Conservation (phyloP, 331 rosid genomes). For the Malus hybrid region DNA sequence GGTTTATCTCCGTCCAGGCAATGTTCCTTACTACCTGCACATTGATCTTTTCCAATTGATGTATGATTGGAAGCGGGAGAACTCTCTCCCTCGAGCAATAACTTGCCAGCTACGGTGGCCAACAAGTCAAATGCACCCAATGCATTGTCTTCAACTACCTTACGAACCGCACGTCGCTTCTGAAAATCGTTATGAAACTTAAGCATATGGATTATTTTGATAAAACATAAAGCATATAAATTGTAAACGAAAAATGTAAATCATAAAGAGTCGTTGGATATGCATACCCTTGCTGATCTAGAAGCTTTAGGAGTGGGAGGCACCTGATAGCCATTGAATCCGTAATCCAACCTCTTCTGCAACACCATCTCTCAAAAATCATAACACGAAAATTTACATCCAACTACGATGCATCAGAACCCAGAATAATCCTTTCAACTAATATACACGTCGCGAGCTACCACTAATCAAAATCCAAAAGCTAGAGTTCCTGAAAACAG, state of each 20-base stretch:
- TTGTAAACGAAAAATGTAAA: not conserved
- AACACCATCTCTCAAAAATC: constrained; percentile 76
- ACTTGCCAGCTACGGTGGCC: constrained; percentile 78
- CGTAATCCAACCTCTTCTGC: constrained; percentile 71
- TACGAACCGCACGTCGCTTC: constrained; percentile 43
- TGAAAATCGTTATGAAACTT: constrained; percentile 21
- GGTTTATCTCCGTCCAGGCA: constrained; percentile 11
- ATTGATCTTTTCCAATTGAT: constrained; percentile 22
- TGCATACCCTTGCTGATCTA: constrained; percentile 67
- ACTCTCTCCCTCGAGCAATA: constrained; percentile 54
- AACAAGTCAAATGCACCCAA: constrained; percentile 81
- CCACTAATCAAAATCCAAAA: constrained; percentile 11
- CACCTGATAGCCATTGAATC: constrained; percentile 65
- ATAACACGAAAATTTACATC: constrained; percentile 38
- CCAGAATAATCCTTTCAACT: constrained; percentile 4
- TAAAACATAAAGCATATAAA: constrained; percentile 2
- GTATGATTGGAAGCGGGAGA: constrained; percentile 32
- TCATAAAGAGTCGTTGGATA: constrained; percentile 6
- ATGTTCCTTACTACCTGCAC: not conserved
- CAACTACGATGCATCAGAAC: constrained; percentile 17
- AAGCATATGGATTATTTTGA: not conserved
- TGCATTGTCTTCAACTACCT: constrained; percentile 40
- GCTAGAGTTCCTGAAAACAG: constrained; percentile 29
- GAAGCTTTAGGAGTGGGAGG: constrained; percentile 58
- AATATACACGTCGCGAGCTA: constrained; percentile 12